These are phyloP conservation scores for Raffaelea ambrosiae DNA, from an alignment of 2,329 filamentous ascomycete species.

Conservation along the genomic window DNA sequence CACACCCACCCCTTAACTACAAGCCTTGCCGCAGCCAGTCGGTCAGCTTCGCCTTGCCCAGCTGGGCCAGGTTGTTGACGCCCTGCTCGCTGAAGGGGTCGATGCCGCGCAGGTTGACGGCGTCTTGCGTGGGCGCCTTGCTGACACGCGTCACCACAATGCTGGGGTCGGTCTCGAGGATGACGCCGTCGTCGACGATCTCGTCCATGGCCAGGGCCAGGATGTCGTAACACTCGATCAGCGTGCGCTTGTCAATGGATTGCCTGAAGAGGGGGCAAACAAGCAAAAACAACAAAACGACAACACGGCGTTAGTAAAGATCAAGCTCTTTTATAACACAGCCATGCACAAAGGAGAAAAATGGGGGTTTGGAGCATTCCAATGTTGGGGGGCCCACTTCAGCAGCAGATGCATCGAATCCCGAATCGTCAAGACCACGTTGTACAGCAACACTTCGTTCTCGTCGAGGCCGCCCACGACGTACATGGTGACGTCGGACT, in stretches of 20 bases:
- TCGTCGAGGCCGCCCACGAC: conserved; percentile 86
- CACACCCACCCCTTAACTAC: conserved; percentile 27
- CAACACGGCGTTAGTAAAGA: background rate
- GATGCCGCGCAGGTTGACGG: conserved; percentile 79
- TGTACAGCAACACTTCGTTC: conserved; percentile 96
- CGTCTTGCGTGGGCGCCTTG: conserved; percentile 79
- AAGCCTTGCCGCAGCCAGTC: conserved; percentile 84
- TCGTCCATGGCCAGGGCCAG: conserved; percentile 92
- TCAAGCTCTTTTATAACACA: no score
- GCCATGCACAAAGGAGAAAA: conserved; percentile 40
- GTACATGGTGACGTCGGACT: conserved; percentile 92
- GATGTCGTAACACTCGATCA: conserved; percentile 97
- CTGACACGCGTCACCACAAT: conserved; percentile 89
- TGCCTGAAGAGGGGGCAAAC: conserved; percentile 41
- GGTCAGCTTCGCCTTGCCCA: conserved; percentile 84
- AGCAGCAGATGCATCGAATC: conserved; percentile 86
- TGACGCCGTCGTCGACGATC: conserved; percentile 89
- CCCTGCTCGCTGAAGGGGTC: conserved; percentile 87
- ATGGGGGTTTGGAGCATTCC: no score
- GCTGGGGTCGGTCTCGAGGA: conserved; percentile 93
- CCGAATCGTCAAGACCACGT: conserved; percentile 81
- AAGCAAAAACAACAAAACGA: conserved; percentile 33
- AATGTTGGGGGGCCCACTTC: conserved; percentile 42
- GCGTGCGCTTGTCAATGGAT: conserved; percentile 93
- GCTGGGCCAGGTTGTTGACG: conserved; percentile 85